Percentiles rank a stretch among this genome's conserved stretches.
Conservation (phyloP, 768 basidiomycete genomes). For the Auriscalpium microsporum region DNA sequence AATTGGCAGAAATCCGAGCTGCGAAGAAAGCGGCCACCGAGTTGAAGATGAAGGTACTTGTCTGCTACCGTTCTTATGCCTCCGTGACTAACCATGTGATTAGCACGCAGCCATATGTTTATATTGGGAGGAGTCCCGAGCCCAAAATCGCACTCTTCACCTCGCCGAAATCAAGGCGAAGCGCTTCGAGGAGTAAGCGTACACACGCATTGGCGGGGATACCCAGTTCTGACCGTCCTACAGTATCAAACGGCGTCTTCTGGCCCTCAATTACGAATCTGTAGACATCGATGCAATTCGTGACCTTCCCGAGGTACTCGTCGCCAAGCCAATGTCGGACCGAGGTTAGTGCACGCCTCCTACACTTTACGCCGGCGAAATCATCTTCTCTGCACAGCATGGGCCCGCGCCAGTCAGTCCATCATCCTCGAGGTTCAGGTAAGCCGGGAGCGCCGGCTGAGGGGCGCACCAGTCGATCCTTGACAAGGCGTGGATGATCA, state of each 20-base stretch:
- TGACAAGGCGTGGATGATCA: too few relatives aligned
- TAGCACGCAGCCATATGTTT: slow-evolving; percentile 3
- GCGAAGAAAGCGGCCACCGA: neutral
- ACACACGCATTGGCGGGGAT: neutral
- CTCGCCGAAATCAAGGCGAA: slow-evolving; percentile 3
- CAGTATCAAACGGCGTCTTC: slow-evolving; percentile 4
- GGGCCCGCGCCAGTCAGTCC: too few relatives aligned
- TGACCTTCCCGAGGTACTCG: slow-evolving; percentile 3
- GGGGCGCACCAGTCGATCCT: too few relatives aligned
- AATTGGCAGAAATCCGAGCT: neutral
- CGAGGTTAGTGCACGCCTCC: neutral
- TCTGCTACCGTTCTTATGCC: neutral
- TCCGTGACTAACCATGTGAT: neutral
- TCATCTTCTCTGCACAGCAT: too few relatives aligned
- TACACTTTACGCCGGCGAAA: too few relatives aligned
- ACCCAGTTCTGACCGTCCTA: neutral
- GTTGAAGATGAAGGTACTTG: neutral
- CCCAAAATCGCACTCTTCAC: neutral
- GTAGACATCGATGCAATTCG: slow-evolving; percentile 2
- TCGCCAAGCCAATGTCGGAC: slow-evolving; percentile 8
- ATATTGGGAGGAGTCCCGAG: slow-evolving; percentile 5
- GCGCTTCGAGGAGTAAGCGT: slow-evolving; percentile 6
- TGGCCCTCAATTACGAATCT: neutral
- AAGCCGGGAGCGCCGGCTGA: too few relatives aligned
- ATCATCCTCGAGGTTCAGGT: too few relatives aligned